These are phyloP conservation scores for Tricholomella constricta DNA, from an alignment of 768 basidiomycete species.

Conservation along the genomic window DNA sequence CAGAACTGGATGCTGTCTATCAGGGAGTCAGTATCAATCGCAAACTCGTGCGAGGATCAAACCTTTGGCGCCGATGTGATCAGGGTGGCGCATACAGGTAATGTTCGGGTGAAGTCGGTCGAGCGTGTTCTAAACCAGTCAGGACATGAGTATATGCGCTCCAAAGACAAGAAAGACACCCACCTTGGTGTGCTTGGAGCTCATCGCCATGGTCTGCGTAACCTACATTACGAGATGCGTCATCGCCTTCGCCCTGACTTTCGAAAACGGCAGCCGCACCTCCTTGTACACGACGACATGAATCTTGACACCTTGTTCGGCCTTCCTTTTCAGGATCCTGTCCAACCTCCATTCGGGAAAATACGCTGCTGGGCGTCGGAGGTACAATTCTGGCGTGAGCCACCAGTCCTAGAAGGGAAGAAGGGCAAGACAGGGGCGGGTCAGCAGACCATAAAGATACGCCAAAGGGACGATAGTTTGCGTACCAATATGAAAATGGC, in stretches of 20 bases:
- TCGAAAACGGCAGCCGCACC: no score
- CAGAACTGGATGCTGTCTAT: conserved; percentile 81
- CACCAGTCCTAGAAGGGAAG: conserved; percentile 72
- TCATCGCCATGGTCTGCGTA: conserved; percentile 89
- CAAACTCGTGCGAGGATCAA: conserved; percentile 4
- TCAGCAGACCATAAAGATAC: conserved; percentile 3
- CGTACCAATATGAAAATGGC: conserved; percentile 84
- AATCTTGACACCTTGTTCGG: conserved; percentile 88
- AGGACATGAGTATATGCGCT: neutral
- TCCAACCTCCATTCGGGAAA: conserved; percentile 91
- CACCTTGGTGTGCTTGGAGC: conserved; percentile 81
- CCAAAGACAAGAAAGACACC: neutral
- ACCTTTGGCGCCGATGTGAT: conserved; percentile 84
- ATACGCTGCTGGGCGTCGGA: conserved; percentile 86
- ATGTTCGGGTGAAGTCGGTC: conserved; percentile 89
- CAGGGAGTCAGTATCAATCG: neutral
- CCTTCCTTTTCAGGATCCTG: conserved; percentile 81
- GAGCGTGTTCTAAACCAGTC: conserved; percentile 55
- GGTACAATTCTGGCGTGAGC: conserved; percentile 93
- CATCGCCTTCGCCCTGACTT: no score
- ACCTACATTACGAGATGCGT: conserved; percentile 45
- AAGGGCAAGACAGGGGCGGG: neutral
- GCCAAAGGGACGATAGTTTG: neutral
- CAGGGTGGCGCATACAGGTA: conserved; percentile 86
- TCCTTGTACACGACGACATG: conserved; percentile 96